Percentiles rank a stretch among this genome's conserved stretches.
phyloP scores from a whole-genome alignment of 495 filamentous ascomycete species.

The Podospora bellae-mahoneyi region DNA sequence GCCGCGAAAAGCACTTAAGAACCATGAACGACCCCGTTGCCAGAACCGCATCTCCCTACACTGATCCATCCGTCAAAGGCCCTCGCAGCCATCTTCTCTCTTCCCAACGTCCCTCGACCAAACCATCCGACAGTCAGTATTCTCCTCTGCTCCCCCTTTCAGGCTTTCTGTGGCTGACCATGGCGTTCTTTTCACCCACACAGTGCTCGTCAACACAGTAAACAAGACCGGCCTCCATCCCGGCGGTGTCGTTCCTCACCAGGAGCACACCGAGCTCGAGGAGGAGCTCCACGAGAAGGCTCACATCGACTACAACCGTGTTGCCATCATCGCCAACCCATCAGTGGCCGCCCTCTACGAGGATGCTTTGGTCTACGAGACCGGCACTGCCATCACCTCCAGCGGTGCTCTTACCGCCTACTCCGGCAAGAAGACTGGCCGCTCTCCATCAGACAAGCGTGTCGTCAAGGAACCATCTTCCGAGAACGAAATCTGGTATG shows the following conservation, averaged over 20 bases:
- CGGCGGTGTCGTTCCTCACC: slow-evolving; percentile 77
- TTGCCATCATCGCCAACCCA: slow-evolving; percentile 91
- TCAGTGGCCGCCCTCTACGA: slow-evolving; percentile 93
- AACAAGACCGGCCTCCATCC: slow-evolving; percentile 89
- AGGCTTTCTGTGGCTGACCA: slow-evolving; percentile 2
- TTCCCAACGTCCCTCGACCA: slow-evolving; percentile 31
- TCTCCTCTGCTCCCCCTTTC: not conserved
- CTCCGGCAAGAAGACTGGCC: slow-evolving; percentile 96
- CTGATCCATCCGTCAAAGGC: slow-evolving; percentile 46
- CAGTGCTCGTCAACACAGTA: slow-evolving; percentile 62
- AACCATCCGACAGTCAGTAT: slow-evolving; percentile 34
- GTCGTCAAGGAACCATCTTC: slow-evolving; percentile 90
- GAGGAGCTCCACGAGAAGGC: slow-evolving; percentile 97
- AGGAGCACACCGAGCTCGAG: slow-evolving; percentile 89
- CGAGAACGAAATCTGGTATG: slow-evolving; percentile 93
- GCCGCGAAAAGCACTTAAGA: slow-evolving; percentile 37
- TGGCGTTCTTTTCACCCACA: not conserved
- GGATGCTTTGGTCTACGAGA: slow-evolving; percentile 98
- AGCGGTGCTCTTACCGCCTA: slow-evolving; percentile 93
- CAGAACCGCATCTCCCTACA: slow-evolving; percentile 50
- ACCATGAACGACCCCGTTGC: slow-evolving; percentile 50
- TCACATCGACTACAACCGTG: slow-evolving; percentile 98
- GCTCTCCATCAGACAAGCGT: slow-evolving; percentile 94
- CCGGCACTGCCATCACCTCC: slow-evolving; percentile 93
- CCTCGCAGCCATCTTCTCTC: slow-evolving; percentile 31